These are phyloP conservation scores for Cladophialophora yegresii DNA, from an alignment of 2,329 filamentous ascomycete species.

Conservation along the genomic window DNA sequence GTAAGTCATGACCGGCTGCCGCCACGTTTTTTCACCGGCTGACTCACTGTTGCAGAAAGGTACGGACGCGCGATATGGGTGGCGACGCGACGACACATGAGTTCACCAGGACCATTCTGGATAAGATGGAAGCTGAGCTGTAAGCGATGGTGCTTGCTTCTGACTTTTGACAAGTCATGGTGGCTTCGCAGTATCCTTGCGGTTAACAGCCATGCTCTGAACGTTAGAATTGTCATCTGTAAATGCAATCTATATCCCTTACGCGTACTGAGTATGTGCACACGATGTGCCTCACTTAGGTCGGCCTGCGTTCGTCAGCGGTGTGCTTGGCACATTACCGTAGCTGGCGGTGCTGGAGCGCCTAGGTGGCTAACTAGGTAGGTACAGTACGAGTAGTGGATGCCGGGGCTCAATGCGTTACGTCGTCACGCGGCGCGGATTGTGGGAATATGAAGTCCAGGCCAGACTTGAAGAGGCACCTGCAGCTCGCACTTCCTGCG, in stretches of 20 bases:
- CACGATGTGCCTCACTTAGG: neutral
- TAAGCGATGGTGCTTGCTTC: slow-evolving; percentile 39
- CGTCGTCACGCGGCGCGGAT: neutral
- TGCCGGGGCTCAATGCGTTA: neutral
- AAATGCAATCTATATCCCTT: neutral
- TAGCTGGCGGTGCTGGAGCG: neutral
- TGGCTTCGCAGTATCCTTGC: neutral
- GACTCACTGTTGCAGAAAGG: slow-evolving; percentile 59
- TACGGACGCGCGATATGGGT: slow-evolving; percentile 94
- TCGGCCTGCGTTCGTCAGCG: neutral
- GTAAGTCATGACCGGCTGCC: slow-evolving; percentile 55
- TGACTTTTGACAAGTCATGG: neutral
- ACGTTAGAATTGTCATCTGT: slow-evolving; percentile 1
- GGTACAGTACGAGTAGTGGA: neutral
- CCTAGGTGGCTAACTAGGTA: no score
- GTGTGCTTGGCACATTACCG: neutral
- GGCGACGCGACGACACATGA: slow-evolving; percentile 85
- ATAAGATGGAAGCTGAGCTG: slow-evolving; percentile 81
- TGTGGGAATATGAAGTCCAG: neutral
- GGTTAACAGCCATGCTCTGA: neutral
- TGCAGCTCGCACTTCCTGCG: slow-evolving; percentile 12
- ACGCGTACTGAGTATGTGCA: neutral
- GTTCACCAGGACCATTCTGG: slow-evolving; percentile 90
- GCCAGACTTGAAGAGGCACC: slow-evolving; percentile 7
- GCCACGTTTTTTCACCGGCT: neutral